A percentile compares a stretch with the other conserved stretches of the same genome.
Conservation (phyloP, 331 rosid species). For the Quercus lobata region DNA sequence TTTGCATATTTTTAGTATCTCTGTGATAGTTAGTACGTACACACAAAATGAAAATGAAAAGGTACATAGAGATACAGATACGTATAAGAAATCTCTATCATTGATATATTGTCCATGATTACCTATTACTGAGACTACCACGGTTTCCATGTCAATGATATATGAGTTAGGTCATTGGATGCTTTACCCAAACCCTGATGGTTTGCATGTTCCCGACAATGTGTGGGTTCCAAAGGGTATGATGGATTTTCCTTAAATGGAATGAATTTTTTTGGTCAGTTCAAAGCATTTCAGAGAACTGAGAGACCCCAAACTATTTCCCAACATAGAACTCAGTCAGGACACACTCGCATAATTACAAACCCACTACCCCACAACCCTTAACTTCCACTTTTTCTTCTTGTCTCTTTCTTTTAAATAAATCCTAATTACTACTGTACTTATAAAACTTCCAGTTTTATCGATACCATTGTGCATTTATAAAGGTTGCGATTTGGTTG, state of each 20-base stretch:
- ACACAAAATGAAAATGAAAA: neutral
- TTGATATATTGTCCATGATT: slow-evolving; percentile 42
- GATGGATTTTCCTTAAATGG: slow-evolving; percentile 65
- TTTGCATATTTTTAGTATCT: slow-evolving; percentile 39
- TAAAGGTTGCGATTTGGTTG: too few relatives aligned
- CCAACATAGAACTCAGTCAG: slow-evolving; percentile 24
- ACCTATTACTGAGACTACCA: slow-evolving; percentile 15
- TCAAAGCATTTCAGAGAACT: slow-evolving; percentile 29
- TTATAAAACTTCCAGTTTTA: too few relatives aligned
- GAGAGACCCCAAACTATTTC: slow-evolving; percentile 46
- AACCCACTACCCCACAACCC: slow-evolving; percentile 8
- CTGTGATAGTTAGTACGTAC: slow-evolving; percentile 24
- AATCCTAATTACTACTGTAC: too few relatives aligned
- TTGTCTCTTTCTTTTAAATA: too few relatives aligned
- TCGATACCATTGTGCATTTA: too few relatives aligned
- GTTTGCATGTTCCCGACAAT: slow-evolving; percentile 92
- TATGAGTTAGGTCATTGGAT: slow-evolving; percentile 26
- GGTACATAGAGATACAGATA: slow-evolving; percentile 34
- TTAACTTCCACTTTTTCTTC: neutral
- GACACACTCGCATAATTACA: slow-evolving; percentile 20
- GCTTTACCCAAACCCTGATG: slow-evolving; percentile 37
- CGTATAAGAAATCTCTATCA: slow-evolving; percentile 34
- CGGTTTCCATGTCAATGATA: slow-evolving; percentile 15
- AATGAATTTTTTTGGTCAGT: slow-evolving; percentile 39
- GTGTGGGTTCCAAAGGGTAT: slow-evolving; percentile 63